Percentiles rank a stretch among this genome's conserved stretches.
Conservation (phyloP, 345 rosid genomes). For the Angophora floribunda region DNA sequence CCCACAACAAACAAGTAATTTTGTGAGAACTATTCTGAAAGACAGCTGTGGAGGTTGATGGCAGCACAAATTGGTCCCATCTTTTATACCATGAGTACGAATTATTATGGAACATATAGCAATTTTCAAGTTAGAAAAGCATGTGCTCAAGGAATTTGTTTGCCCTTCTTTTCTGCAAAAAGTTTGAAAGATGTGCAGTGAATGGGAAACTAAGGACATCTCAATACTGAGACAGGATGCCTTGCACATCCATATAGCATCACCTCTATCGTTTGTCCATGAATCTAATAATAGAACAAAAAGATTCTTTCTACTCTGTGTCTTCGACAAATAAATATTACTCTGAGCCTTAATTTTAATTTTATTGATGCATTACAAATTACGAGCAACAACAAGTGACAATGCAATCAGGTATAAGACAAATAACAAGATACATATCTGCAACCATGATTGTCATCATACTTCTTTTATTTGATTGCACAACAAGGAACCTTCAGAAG, state of each 20-base stretch:
- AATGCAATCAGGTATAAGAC: neutral
- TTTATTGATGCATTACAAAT: neutral
- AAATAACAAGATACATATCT: neutral
- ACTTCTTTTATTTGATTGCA: neutral
- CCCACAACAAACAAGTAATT: no score
- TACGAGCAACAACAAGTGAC: neutral
- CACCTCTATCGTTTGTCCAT: neutral
- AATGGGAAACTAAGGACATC: neutral
- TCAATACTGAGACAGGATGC: neutral
- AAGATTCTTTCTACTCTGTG: neutral
- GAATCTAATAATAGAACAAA: neutral
- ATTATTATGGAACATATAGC: neutral
- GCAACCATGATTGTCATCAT: neutral
- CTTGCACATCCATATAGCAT: neutral
- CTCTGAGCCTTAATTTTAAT: no score
- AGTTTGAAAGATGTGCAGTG: neutral
- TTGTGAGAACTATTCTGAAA: neutral
- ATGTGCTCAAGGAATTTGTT: neutral
- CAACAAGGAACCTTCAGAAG: neutral
- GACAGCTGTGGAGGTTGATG: neutral
- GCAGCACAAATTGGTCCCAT: neutral
- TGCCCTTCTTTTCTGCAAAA: neutral
- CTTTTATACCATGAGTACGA: neutral
- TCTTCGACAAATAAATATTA: neutral
- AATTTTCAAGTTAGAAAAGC: neutral